Evolutionary conservation across 305 asterid species (phyloP), one percentile per base, ranked within the genome.

Genomic region (Petunia hybrid): DNA sequence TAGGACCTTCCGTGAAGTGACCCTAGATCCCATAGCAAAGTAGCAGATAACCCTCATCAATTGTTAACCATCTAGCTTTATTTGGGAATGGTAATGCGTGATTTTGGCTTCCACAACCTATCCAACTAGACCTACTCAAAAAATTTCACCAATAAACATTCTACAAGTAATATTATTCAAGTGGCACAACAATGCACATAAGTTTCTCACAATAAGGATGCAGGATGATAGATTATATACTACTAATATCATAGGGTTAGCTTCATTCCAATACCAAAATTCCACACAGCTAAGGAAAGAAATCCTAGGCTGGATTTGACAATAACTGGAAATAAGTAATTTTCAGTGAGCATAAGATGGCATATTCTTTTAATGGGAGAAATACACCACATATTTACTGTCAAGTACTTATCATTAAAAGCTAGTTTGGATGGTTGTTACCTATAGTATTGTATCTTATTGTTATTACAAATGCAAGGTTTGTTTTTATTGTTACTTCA

Each of bases 201-300:
- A 13, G 63, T 74, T 53, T 74, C 36, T 73, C 64, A 35, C 35
- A 73, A 73, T 13, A 53, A 73, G 46, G 36, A 36, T 73, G 78
- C 76, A 5, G 13, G 14, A 73, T 4, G 14, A 73, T 1, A 73
- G 63, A 73, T 48, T 13, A 51, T 0, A 73, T 36, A 51, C 4
- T 2, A 51, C n/a, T 51, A 51, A 36, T 1, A 51, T 36, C 78
- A 36, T 1, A 12, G 31, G 61, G 61, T 48, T 71, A 48, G 35
- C 60, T 12, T 48, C 45, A 35, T 6, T 12, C 4, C 45, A 48
- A 35, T 51, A 48, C 35, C 45, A 48, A 31, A 31, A 51, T 12
- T 45, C 45, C 42, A 5, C 38, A 68, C 8, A 10, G 43, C 35
- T 46, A 38, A 1, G 5, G 9, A 71, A 43, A 48, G 42, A 71